A percentile compares a stretch with the other conserved stretches of the same genome.
Conservation (phyloP, 164 flowering plant genomes). For the Brasenia schreberi region DNA sequence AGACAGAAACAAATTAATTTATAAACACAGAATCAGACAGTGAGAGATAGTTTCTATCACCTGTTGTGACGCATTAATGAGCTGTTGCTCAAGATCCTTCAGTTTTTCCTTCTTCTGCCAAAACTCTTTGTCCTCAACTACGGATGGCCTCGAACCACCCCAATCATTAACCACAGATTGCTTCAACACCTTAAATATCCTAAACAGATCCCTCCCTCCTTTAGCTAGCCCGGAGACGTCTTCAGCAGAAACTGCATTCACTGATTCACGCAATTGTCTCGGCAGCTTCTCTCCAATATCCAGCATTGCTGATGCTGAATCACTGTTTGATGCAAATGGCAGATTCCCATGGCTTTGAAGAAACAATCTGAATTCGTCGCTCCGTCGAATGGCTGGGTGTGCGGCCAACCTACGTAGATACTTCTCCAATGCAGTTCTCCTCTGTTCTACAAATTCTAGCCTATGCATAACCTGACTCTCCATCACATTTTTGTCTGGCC, state of each 20-base stretch:
- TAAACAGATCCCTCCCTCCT: conserved; percentile 84
- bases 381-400: conserved; percentile 68
- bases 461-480: conserved; percentile 99
- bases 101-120: conserved; percentile 75
- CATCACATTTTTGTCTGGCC: conserved; percentile 93
- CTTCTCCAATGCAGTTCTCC: conserved; percentile 84
- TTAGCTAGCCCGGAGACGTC: conserved; percentile 83
- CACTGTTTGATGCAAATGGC: conserved; percentile 50
- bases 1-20: too few species aligned
- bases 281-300: conserved; percentile 91
- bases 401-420: conserved; percentile 62
- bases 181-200: conserved; percentile 80
- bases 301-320: conserved; percentile 78
- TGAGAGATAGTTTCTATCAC: conserved; percentile 13
- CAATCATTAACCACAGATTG: conserved; percentile 84
- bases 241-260: conserved; percentile 24
- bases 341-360: conserved; percentile 70
- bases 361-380: conserved; percentile 79
- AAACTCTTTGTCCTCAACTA: conserved; percentile 82
- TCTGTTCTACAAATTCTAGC: conserved; percentile 93
- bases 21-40: background rate
- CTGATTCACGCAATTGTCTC: conserved; percentile 60
- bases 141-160: conserved; percentile 55
- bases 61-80: conserved; percentile 70
- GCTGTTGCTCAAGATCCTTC: conserved; percentile 65